Percentiles rank a stretch among this genome's conserved stretches.
These are phyloP conservation scores for Pyrenophora tritici-repentis DNA, from an alignment of 2,329 filamentous ascomycete species.

Conservation along the genomic window DNA sequence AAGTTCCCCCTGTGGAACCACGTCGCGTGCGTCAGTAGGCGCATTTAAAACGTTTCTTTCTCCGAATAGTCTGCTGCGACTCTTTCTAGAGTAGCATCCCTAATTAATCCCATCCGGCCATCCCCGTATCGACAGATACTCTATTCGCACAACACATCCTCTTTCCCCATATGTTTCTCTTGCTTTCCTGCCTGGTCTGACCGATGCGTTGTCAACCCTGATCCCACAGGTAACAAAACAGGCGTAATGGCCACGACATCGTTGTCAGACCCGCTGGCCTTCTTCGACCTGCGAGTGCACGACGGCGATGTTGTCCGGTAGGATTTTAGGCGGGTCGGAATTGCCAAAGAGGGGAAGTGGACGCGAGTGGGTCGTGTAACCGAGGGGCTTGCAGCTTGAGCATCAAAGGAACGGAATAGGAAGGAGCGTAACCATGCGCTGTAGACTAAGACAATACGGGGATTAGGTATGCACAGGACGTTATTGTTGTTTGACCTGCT, in stretches of 20 bases:
- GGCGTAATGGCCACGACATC: slow-evolving; percentile 49
- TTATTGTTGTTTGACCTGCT: neutral
- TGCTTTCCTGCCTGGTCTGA: slow-evolving; percentile 43
- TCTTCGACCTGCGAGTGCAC: slow-evolving; percentile 40
- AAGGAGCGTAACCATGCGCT: slow-evolving; percentile 47
- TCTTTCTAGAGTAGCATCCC: neutral
- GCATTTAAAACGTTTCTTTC: no score
- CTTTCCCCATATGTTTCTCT: slow-evolving; percentile 42
- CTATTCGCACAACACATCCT: slow-evolving; percentile 46
- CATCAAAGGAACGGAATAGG: slow-evolving; percentile 31
- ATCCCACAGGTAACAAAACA: no score
- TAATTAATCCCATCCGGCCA: no score
- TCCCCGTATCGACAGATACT: slow-evolving; percentile 35
- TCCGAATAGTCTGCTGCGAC: no score
- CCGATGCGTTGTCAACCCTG: slow-evolving; percentile 31
- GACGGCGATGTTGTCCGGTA: slow-evolving; percentile 41
- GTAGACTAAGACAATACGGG: slow-evolving; percentile 45
- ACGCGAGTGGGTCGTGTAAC: slow-evolving; percentile 36
- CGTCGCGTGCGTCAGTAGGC: no score
- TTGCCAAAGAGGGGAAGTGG: slow-evolving; percentile 38
- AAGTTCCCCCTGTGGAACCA: no score
- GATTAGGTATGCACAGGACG: slow-evolving; percentile 29
- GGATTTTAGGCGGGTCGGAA: slow-evolving; percentile 32
- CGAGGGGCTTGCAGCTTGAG: slow-evolving; percentile 33
- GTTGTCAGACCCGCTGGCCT: slow-evolving; percentile 46